Evolutionary conservation across 768 basidiomycete species (phyloP).

Genomic region (Hemileccinum impolitum): DNA sequence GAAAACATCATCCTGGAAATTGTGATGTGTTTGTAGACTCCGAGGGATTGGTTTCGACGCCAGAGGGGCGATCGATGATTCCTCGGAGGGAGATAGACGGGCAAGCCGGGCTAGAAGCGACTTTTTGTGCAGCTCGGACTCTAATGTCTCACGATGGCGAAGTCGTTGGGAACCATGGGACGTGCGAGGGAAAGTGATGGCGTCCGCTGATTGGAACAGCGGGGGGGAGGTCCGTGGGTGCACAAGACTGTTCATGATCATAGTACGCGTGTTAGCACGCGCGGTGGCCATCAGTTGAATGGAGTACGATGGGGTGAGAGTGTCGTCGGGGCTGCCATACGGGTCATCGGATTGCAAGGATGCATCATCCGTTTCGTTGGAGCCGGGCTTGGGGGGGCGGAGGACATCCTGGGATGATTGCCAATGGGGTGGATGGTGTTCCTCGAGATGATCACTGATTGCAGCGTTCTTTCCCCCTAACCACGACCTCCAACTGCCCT

Average conservation of each 20-base stretch:
- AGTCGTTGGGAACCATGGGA: constrained; percentile 40
- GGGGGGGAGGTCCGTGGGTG: constrained; percentile 44
- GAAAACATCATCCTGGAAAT: constrained; percentile 29
- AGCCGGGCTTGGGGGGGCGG: constrained; percentile 21
- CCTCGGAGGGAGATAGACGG: constrained; percentile 39
- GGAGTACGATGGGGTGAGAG: constrained; percentile 12
- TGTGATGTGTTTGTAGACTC: constrained; percentile 32
- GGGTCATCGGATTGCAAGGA: constrained; percentile 39
- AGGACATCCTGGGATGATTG: constrained; percentile 23
- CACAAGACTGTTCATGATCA: constrained; percentile 47
- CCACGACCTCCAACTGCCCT: constrained; percentile 58
- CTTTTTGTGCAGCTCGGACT: constrained; percentile 46
- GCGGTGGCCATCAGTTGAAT: constrained; percentile 31
- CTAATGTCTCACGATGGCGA: constrained; percentile 38
- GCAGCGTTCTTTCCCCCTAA: constrained; percentile 38
- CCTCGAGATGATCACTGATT: constrained; percentile 28
- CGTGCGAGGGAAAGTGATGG: constrained; percentile 54
- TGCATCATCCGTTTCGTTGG: constrained; percentile 31
- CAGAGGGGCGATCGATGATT: constrained; percentile 44
- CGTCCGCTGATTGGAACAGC: constrained; percentile 38
- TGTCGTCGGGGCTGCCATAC: constrained; percentile 20
- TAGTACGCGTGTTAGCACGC: constrained; percentile 37
- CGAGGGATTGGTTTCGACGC: constrained; percentile 31
- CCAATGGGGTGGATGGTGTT: constrained; percentile 30
- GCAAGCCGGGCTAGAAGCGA: constrained; percentile 48